Base-by-base conservation (phyloP, 305 asterid species). In the Vinca major region DNA sequence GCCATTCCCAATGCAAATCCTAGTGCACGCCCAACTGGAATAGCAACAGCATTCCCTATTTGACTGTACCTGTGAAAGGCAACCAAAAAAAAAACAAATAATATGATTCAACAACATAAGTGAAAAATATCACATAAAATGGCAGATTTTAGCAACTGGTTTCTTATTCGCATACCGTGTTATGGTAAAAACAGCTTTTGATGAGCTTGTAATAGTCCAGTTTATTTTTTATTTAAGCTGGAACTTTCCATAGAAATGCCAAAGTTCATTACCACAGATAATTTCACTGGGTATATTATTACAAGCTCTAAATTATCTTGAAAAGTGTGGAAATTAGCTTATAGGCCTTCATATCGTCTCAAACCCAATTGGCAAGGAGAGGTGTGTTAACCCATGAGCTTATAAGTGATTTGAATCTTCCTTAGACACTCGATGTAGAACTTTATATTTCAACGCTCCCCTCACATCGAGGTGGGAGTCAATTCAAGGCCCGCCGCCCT, bases 31-130 rank as follows among this genome's bases (percentile, higher is more conserved):
- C 88, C 84, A 2, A 88, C 89, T 33, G 95, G 86, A 73, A 88
- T 86, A 7, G 95, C 88, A 20, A 88, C 95, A 43, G 95, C 95
- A 61, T 88, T 88, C 13, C 95, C 91, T 67, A 88, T 86, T 75
- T 88, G 95, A 44, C 88, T 69, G 74, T 86, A 88, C 67, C 95
- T 88, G 74, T 37, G 12, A 37, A 26, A 40, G 47, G 20, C 47
- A 60, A 43, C 64, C 20, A 60, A 58, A 26, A 50, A 58, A 56
- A n/a, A 57, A 33, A 12, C 20, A 36, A 37, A 37, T 60, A 67
- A 62, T 4, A 9, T 51, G 17, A 67, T 60, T 57, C 47, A 36
- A 43, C 37, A 4, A 4, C 36, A 16, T 58, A 9, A 58, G 17
- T 13, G 36, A 33, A 13, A n/a, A 13, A 37, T 13, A 37, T 16